These are phyloP conservation scores for Debaryomyces robertsiae DNA, from an alignment of 1,139 yeast genomes.

Conservation along the genomic window DNA sequence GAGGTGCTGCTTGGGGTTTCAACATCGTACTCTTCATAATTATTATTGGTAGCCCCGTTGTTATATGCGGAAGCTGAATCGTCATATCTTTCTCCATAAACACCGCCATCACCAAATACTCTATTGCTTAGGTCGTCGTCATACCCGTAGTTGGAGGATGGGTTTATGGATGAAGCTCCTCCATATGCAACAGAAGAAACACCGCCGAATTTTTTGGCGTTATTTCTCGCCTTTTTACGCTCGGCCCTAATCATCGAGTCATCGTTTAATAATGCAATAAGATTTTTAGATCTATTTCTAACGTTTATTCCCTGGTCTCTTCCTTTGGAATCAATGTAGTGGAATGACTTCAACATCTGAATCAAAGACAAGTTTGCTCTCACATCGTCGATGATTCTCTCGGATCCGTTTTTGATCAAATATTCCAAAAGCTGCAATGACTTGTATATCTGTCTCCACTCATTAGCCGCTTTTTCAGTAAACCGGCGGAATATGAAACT, in stretches of 20 bases:
- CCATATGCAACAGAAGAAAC: conserved; percentile 57
- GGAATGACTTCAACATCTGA: conserved; percentile 90
- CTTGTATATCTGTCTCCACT: conserved; percentile 98
- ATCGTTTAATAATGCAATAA: conserved; percentile 71
- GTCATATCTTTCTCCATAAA: conserved; percentile 68
- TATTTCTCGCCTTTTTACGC: conserved; percentile 85
- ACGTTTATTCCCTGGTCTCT: conserved; percentile 97
- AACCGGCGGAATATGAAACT: conserved; percentile 77
- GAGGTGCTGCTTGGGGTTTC: conserved; percentile 34
- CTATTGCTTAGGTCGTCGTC: conserved; percentile 57
- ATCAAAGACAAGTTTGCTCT: conserved; percentile 80
- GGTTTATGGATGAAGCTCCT: conserved; percentile 45
- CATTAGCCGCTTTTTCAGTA: conserved; percentile 92
- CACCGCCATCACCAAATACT: conserved; percentile 82
- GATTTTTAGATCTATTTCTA: conserved; percentile 83
- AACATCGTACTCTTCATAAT: conserved; percentile 74
- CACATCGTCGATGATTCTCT: conserved; percentile 92
- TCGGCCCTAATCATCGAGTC: conserved; percentile 78
- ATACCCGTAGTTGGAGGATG: conserved; percentile 48
- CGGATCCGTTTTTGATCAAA: conserved; percentile 88
- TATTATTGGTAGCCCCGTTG: conserved; percentile 41
- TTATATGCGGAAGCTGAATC: conserved; percentile 51
- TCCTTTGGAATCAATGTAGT: conserved; percentile 90
- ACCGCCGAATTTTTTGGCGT: conserved; percentile 78
- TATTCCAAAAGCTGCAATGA: conserved; percentile 89